Evolutionary conservation across 1,139 yeast genomes (phyloP), one percentile per base, ranked within the genome.

Genomic region (Magnusiomyces suaveolens): DNA sequence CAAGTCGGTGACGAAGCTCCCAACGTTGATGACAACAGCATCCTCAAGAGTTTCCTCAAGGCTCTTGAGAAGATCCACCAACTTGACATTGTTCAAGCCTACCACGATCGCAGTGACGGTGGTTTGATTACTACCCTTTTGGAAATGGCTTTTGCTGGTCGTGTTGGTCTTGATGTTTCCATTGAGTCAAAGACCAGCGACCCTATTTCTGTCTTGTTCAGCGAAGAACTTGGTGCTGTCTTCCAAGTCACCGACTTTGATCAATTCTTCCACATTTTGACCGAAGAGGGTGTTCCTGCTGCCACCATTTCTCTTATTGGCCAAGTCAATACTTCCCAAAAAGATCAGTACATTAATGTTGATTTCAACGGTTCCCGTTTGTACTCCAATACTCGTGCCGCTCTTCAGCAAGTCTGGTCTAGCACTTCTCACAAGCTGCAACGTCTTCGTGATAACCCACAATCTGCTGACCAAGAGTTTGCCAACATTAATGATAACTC

Each of bases 61-160:
- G 75, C 95, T 12, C 73, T 88, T 60, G 77, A 85, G 59, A 78
- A 75, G 23, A 77, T 94, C 64, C 99, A 94, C 69, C 76, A 79
- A 64, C 26, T 29, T 36, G 67, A 63, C 29, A 58, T 78, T 52
- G 94, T 94, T 21, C 76, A 84, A 65, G 88, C 97, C 10, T 94
- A 94, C 73, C 99, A 94, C 67, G 99, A 94, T 71, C 79, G 94
- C 67, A 87, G 96, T 24, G 99, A 94, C 70, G 99, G 99, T 78
- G 99, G 99, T 66, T 76, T 90, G 64, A 74, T 90, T 58, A 83
- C 87, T 52, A 84, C 98, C 10, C 74, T 87, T 51, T 73, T 85
- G 46, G 99, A 94, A 74, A 92, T 94, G 98, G 95, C 96, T 1
- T 94, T 94, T 74, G 96, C 98, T 51, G 90, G 94, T 36, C 84